Evolutionary conservation across 768 basidiomycete species (phyloP), one percentile per base, ranked within the genome.

Genomic region (Psilocybe tampanensis): DNA sequence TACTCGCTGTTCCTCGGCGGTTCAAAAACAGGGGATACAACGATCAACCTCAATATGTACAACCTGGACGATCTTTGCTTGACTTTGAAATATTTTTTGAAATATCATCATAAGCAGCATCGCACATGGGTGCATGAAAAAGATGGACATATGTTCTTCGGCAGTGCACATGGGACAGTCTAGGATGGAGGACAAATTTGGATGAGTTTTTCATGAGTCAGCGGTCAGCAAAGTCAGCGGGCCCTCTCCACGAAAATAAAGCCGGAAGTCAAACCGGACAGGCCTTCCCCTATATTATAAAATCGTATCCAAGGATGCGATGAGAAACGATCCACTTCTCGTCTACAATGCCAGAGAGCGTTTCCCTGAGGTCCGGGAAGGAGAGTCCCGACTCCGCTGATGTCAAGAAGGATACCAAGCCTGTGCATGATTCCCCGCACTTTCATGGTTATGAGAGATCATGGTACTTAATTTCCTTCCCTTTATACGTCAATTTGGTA

Each of bases 381-480:
- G 59, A 47, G 11, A 55, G 58, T 21, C 47, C 47, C 42, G 26
- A 54, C 21, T 59, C 58, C 18, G 19, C 47, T 24, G 59, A 52
- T 23, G 52, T n/a, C 9, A 45, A 47, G 21, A 59, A 59, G 29
- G 42, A 59, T 15, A 33, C 23, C 13, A 17, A 50, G 29, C n/a
- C n/a, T n/a, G n/a, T n/a, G n/a, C 52, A 34, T 21, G 29, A 49
- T 22, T 22, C 47, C 41, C 52, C 52, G 32, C 22, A 59, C 8
- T 15, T 59, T n/a, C 47, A 19, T 9, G 34, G 45, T 13, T 44
- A 60, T 33, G 36, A 49, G 18, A 47, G 62, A 48, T 45, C 59
- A 55, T 57, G 56, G 59, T 58, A 47, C 9, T 29, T n/a, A 36
- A 52, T 47, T 22, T 17, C n/a, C 44, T 9, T 15, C 44, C 42